These are phyloP conservation scores for Groenewaldozyma salmanticensis DNA, from an alignment of 805 yeast species.

Conservation along the genomic window DNA sequence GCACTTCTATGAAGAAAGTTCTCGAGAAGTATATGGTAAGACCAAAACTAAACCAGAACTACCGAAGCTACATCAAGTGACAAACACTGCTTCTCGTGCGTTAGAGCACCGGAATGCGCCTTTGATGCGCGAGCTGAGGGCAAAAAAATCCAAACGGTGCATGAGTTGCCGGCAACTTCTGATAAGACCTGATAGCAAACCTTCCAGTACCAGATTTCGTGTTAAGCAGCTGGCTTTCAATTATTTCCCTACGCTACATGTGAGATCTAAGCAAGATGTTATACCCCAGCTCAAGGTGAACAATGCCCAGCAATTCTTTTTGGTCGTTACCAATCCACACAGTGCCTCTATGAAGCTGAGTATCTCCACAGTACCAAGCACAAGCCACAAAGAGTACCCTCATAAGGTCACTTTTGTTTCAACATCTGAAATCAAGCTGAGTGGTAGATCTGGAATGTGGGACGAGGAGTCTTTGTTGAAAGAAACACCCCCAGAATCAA, in stretches of 20 bases:
- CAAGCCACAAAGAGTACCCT: slow-evolving; percentile 2
- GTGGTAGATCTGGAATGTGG: slow-evolving; percentile 16
- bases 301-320: slow-evolving; percentile 4
- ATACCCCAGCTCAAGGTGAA: slow-evolving; percentile 4
- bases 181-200: slow-evolving; percentile 24
- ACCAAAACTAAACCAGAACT: too few species aligned
- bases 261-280: background rate
- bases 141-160: slow-evolving; percentile 23
- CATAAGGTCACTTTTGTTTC: slow-evolving; percentile 11
- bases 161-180: slow-evolving; percentile 25
- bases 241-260: slow-evolving; percentile 17
- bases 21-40: too few species aligned
- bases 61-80: too few species aligned
- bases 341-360: slow-evolving; percentile 9
- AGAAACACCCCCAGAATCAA: slow-evolving; percentile 18
- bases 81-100: too few species aligned
- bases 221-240: slow-evolving; percentile 19
- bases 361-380: slow-evolving; percentile 10
- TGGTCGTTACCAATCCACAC: slow-evolving; percentile 19
- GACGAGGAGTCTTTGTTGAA: slow-evolving; percentile 19
- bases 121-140: slow-evolving; percentile 20
- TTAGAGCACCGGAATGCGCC: too few species aligned
- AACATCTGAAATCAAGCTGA: slow-evolving; percentile 16
- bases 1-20: background rate
- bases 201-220: slow-evolving; percentile 16